A percentile compares a stretch with the other conserved stretches of the same genome.
Conservation (phyloP, 1,284 basidiomycete genomes). For the Ganoderma sinense region DNA sequence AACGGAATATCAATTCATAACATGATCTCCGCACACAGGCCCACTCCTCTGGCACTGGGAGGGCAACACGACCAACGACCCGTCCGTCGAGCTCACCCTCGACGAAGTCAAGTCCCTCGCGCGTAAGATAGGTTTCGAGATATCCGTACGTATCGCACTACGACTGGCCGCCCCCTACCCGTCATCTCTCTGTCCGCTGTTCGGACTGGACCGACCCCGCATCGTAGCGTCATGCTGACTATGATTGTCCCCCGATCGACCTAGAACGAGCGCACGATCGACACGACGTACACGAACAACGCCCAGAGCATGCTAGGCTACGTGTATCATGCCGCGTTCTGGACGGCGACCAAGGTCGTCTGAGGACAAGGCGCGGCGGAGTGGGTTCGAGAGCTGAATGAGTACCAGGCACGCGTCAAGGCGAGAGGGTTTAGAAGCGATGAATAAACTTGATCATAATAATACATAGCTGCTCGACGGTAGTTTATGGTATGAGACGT, state of each 20-base stretch:
- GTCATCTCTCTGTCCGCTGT: not conserved
- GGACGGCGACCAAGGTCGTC: slow-evolving; percentile 77
- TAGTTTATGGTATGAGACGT: not conserved
- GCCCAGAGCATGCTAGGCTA: slow-evolving; percentile 88
- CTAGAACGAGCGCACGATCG: slow-evolving; percentile 82
- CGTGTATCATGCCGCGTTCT: slow-evolving; percentile 85
- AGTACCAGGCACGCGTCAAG: not conserved
- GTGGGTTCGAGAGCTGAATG: not conserved
- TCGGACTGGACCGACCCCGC: not conserved
- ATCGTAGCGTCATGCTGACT: not conserved
- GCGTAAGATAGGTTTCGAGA: slow-evolving; percentile 81
- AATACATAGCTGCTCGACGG: not conserved
- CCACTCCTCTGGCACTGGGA: slow-evolving; percentile 98
- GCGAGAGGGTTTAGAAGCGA: not conserved
- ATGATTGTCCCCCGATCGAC: not conserved
- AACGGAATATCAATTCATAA: not conserved
- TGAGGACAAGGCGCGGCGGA: not conserved
- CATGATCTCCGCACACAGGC: slow-evolving; percentile 52
- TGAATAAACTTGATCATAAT: not conserved
- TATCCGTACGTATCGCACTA: slow-evolving; percentile 43
- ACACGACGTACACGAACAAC: slow-evolving; percentile 90
- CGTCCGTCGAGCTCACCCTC: slow-evolving; percentile 88
- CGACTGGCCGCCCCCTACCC: slow-evolving; percentile 1
- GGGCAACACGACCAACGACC: slow-evolving; percentile 82
- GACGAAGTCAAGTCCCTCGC: slow-evolving; percentile 88